These are phyloP conservation scores for Didymella glomerata DNA, from an alignment of 2,329 filamentous ascomycete genomes.

Conservation along the genomic window DNA sequence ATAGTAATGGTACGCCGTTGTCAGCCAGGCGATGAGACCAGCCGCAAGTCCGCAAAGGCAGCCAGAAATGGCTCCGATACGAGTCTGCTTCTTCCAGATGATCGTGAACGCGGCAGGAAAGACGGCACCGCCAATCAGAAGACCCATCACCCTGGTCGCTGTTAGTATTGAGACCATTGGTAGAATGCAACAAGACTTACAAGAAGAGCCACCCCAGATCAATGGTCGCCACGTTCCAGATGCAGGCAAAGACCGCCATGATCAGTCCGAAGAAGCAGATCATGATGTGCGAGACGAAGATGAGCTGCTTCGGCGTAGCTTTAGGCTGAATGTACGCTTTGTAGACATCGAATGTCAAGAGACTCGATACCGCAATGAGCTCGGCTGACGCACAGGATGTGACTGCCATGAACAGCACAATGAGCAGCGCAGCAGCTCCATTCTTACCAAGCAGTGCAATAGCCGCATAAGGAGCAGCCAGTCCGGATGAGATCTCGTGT, in stretches of 20 bases:
- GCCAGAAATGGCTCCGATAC: slow-evolving; percentile 45
- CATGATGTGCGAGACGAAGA: slow-evolving; percentile 53
- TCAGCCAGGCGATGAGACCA: slow-evolving; percentile 51
- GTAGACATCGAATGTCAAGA: slow-evolving; percentile 57
- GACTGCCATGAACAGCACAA: slow-evolving; percentile 49
- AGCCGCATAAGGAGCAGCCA: slow-evolving; percentile 43
- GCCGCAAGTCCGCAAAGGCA: slow-evolving; percentile 46
- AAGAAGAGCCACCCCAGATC: slow-evolving; percentile 54
- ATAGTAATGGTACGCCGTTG: slow-evolving; percentile 47
- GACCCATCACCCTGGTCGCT: slow-evolving; percentile 47
- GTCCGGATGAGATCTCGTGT: slow-evolving; percentile 40
- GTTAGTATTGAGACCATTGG: slow-evolving; percentile 16
- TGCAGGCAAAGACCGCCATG: slow-evolving; percentile 52
- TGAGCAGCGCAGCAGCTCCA: slow-evolving; percentile 41
- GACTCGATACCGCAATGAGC: slow-evolving; percentile 52
- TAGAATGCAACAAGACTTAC: slow-evolving; percentile 20
- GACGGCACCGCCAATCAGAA: slow-evolving; percentile 55
- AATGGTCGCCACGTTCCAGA: slow-evolving; percentile 51
- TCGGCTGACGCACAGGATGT: slow-evolving; percentile 51
- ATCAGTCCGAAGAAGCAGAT: slow-evolving; percentile 53
- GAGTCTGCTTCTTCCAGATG: slow-evolving; percentile 48
- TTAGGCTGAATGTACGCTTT: slow-evolving; percentile 53
- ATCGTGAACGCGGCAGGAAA: slow-evolving; percentile 52
- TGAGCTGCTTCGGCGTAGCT: slow-evolving; percentile 47
- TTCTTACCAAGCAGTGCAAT: slow-evolving; percentile 41